Evolutionary conservation across 1,284 basidiomycete genomes (phyloP).

Genomic region (Mycena sp.): DNA sequence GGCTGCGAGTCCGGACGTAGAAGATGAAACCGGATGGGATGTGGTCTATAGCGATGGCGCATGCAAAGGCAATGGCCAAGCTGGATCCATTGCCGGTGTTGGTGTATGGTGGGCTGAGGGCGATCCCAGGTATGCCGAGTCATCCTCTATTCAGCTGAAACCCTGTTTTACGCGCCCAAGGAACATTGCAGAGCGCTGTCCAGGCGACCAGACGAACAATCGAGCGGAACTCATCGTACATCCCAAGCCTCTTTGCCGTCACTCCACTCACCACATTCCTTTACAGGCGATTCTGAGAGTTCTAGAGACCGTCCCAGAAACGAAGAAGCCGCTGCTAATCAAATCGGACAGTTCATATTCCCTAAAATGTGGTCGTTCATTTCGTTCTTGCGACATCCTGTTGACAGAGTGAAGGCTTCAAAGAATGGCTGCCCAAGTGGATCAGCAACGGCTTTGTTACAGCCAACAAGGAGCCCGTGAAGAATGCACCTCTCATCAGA

Average conservation of each 20-base stretch:
- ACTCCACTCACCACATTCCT: constrained; percentile 20
- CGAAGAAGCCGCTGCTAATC: constrained; percentile 68
- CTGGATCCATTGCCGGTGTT: constrained; percentile 70
- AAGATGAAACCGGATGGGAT: constrained; percentile 18
- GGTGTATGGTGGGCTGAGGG: constrained; percentile 82
- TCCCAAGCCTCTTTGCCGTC: constrained; percentile 26
- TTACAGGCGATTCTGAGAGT: constrained; percentile 79
- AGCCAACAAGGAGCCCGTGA: constrained; percentile 63
- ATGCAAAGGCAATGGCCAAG: constrained; percentile 79
- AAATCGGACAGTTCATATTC: constrained; percentile 84
- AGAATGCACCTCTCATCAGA: constrained; percentile 73
- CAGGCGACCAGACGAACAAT: constrained; percentile 89
- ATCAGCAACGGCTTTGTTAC: constrained; percentile 60
- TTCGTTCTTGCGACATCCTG: constrained; percentile 4
- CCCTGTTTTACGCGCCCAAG: constrained; percentile 49
- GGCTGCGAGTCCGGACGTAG: constrained; percentile 9
- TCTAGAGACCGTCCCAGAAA: constrained; percentile 72
- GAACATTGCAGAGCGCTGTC: constrained; percentile 82
- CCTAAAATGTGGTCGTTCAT: constrained; percentile 62
- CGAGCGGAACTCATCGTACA: constrained; percentile 86
- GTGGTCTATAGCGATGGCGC: constrained; percentile 87
- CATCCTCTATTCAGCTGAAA: neutral
- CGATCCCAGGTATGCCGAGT: constrained; percentile 64
- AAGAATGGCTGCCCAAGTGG: constrained; percentile 77
- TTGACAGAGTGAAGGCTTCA: constrained; percentile 60